Percentiles rank a stretch among this genome's conserved stretches.
phyloP scores from a whole-genome alignment of 2,329 filamentous ascomycete species.

The Chalara sp. region DNA sequence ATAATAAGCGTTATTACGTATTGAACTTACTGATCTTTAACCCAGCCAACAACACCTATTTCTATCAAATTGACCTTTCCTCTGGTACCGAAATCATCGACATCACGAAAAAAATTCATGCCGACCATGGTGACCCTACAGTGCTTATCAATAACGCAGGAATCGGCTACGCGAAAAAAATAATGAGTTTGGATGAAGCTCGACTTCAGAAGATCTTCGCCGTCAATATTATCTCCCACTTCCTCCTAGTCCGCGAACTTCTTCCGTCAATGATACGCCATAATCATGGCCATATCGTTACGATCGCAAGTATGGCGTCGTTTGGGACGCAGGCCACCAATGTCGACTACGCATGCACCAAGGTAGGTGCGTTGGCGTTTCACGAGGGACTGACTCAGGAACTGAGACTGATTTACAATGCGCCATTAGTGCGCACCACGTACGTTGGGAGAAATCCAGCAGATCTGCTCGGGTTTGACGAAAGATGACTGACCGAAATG shows the following conservation, averaged over 20 bases:
- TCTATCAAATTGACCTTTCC: conserved; percentile 33
- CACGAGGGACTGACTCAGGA: conserved; percentile 41
- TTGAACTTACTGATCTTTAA: neutral
- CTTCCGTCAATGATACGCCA: conserved; percentile 41
- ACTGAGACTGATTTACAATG: conserved; percentile 29
- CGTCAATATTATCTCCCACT: conserved; percentile 45
- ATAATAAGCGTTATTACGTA: neutral
- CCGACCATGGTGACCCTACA: conserved; percentile 29
- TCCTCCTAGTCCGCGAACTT: conserved; percentile 43
- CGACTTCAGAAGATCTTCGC: conserved; percentile 42
- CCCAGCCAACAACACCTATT: conserved; percentile 27
- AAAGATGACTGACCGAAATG: too few species aligned
- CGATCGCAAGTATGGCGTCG: conserved; percentile 45
- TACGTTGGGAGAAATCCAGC: conserved; percentile 2
- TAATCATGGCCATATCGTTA: conserved; percentile 47
- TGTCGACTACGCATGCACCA: conserved; percentile 45
- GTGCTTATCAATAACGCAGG: conserved; percentile 33
- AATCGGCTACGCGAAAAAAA: conserved; percentile 38
- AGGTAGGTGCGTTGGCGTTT: conserved; percentile 44
- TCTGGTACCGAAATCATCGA: conserved; percentile 28
- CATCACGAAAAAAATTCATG: conserved; percentile 35
- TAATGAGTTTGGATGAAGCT: conserved; percentile 37
- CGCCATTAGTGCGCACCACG: conserved; percentile 32
- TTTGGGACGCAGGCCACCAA: conserved; percentile 41
- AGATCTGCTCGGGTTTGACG: neutral